phyloP scores from a whole-genome alignment of 345 rosid genomes.

The Aquilaria malaccensis region DNA sequence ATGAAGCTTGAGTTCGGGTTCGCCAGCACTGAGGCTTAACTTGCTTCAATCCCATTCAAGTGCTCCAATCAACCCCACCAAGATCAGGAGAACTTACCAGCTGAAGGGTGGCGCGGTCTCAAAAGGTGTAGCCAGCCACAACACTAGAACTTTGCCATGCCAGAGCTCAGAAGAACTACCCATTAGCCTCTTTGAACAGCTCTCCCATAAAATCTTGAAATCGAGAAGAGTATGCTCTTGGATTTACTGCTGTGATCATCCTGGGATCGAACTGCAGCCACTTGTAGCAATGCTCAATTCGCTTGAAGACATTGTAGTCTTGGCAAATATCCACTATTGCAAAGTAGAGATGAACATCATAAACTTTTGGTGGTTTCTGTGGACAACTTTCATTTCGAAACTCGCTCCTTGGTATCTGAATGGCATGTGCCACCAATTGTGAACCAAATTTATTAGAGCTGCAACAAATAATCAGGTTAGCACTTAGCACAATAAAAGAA shows the following conservation, averaged over 20 bases:
- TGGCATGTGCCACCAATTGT: slow-evolving; percentile 41
- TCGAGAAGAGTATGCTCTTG: slow-evolving; percentile 40
- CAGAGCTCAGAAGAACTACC: slow-evolving; percentile 2
- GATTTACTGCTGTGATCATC: slow-evolving; percentile 52
- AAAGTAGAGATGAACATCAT: slow-evolving; percentile 35
- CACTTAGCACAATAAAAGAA: background rate
- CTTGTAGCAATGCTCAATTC: slow-evolving; percentile 48
- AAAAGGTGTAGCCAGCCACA: background rate
- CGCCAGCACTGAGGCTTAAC: background rate
- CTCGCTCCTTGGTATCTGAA: slow-evolving; percentile 17
- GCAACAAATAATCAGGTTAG: slow-evolving; percentile 8
- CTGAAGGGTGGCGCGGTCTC: background rate
- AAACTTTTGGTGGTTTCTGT: slow-evolving; percentile 11
- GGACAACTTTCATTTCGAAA: slow-evolving; percentile 1
- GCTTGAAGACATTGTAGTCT: slow-evolving; percentile 38
- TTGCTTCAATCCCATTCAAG: background rate
- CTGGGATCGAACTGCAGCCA: slow-evolving; percentile 37
- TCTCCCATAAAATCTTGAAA: slow-evolving; percentile 39
- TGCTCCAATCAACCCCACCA: background rate
- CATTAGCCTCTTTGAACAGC: slow-evolving; percentile 30
- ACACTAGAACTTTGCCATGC: slow-evolving; percentile 4
- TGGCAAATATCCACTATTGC: slow-evolving; percentile 40
- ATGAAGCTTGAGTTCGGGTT: background rate
- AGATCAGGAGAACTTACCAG: background rate
- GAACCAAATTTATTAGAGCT: slow-evolving; percentile 28